Evolutionary conservation across 345 rosid genomes (phyloP), one percentile per base, ranked within the genome.

Genomic region (Linum trigynum): DNA sequence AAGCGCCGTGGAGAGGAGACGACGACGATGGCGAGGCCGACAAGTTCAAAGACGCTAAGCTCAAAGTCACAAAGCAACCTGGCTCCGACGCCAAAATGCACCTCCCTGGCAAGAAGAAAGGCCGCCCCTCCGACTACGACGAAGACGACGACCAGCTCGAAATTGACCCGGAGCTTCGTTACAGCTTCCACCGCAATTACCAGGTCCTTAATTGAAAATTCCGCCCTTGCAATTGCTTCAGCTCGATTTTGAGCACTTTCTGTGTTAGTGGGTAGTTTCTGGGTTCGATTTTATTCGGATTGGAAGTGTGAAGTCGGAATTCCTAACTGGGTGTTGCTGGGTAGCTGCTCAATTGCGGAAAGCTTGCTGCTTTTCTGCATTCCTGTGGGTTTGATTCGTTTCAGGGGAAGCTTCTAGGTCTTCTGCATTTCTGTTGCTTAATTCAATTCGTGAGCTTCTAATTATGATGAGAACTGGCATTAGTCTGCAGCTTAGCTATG

Each of bases 1-100:
- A 80, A 51, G 99, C 95, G 5, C 99, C 99, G 6, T 94, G 97
- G 99, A 85, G 99, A 65, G 96, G 86, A 17, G 92, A 80, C 8
- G 32, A 23, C 0, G 32, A 23, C 32, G 84, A 65, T 0, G 55
- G 72, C 0, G 76, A 83, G 32, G 80, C 71, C 1, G 73, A 83
- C 60, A 90, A 90, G 67, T 86, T 90, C 71, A 76, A 79, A 42
- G 83, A 80, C 72, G 97, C 89, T 45, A 92, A 88, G 81, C 81
- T 92, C 64, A 88, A 84, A 69, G 92, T 86, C 39, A 90, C 94
- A 2, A 85, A 58, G 8, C 82, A 92, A 62, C 85, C 91, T 1
- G 96, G 94, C 6, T 78, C 87, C 55, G 79, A 80, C 5, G 73
- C 97, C 37, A 84, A 83, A 68, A 90, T 90, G 91, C 97, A 90